Percentiles rank a stretch among this genome's conserved stretches.
Evolutionary conservation across 345 rosid genomes (phyloP).

Genomic region (Crucihimalaya himalaica): DNA sequence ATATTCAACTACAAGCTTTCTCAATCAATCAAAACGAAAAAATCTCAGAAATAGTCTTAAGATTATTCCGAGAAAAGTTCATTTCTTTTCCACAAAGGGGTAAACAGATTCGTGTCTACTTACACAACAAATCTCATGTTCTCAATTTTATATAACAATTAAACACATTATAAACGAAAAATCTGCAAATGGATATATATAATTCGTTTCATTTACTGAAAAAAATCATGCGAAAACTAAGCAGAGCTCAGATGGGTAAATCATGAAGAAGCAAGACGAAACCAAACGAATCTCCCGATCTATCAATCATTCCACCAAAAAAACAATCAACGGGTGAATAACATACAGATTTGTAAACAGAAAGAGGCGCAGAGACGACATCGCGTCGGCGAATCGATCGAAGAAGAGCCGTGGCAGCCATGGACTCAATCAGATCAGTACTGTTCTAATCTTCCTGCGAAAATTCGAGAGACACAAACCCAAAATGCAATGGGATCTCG

Average conservation of each 20-base stretch:
- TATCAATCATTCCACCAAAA: not conserved
- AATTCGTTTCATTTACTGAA: not conserved
- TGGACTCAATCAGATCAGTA: slow-evolving; percentile 33
- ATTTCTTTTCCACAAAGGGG: not conserved
- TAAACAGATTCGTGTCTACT: not conserved
- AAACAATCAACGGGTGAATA: not conserved
- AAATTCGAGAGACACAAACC: not conserved
- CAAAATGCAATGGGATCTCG: slow-evolving; percentile 30
- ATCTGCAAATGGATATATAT: not conserved
- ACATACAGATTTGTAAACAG: slow-evolving; percentile 68
- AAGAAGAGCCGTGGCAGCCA: slow-evolving; percentile 70
- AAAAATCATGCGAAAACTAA: not conserved
- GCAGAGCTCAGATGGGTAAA: not conserved
- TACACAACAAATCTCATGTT: not conserved
- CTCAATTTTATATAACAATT: not conserved
- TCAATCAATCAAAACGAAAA: not conserved
- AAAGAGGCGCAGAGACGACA: slow-evolving; percentile 53
- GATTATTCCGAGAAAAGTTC: not conserved
- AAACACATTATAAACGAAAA: not conserved
- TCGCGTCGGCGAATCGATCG: slow-evolving; percentile 77
- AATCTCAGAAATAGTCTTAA: not conserved
- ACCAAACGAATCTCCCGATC: slow-evolving; percentile 19
- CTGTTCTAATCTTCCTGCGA: not conserved
- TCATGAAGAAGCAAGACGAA: not conserved
- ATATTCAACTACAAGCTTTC: not conserved